Evolutionary conservation across 495 filamentous ascomycete species (phyloP), one percentile per base, ranked within the genome.

Genomic region (Hypoxylon trugodes): DNA sequence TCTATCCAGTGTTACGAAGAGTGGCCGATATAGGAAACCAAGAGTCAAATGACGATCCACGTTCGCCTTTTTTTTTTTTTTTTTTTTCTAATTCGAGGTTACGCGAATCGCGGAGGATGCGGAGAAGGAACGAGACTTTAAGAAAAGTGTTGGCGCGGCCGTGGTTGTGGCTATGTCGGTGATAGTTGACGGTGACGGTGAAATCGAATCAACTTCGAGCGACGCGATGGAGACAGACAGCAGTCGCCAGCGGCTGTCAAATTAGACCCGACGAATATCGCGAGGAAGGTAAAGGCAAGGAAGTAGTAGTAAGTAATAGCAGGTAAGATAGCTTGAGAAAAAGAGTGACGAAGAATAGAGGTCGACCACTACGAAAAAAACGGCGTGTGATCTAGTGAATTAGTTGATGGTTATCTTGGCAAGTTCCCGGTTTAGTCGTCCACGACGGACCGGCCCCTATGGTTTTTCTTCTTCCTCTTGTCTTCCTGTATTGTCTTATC

Each of bases 161-260:
- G 52, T 42, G 25, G 28, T 42, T 13, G 19, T 37, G 26, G 32
- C 36, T 43, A 33, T 30, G 45, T 21, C 36, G 45, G 35, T 18
- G 35, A 42, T 41, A 18, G 25, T 25, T 21, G 32, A 22, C 26
- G 26, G 15, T 35, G 45, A 24, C 9, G 26, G 21, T 43, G 16
- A 26, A 12, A n/a, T 3, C 4, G 24, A 24, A 12, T 38, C 38
- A 36, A 24, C 45, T 9, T 24, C 28, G 24, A 25, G 28, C 21
- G 37, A 38, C 46, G 38, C 38, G 61, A 40, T 51, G 47, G 28
- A 16, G n/a, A 37, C 36, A 13, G n/a, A 25, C 40, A 52, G 61
- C 47, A 59, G 40, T 65, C 53, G 61, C 60, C 60, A 64, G 60
- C 60, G 53, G 60, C 60, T 64, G 54, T 58, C 37, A 48, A 41